phyloP scores from a whole-genome alignment of 2,329 filamentous ascomycete species.

The Geosmithia morbida region DNA sequence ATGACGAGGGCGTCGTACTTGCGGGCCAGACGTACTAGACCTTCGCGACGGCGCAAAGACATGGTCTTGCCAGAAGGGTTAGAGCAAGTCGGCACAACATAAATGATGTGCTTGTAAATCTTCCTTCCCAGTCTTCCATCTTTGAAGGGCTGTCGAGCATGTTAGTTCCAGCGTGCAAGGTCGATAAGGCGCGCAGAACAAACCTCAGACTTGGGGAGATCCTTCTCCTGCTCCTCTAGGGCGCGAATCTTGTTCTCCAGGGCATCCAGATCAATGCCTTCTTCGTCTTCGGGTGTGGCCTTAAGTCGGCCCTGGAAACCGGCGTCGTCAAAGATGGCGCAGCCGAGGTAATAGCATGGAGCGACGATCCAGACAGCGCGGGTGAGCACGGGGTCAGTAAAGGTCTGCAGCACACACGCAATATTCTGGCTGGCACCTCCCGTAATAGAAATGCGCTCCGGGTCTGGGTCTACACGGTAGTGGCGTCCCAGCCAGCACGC shows the following conservation, averaged over 20 bases:
- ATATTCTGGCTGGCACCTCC: conserved; percentile 78
- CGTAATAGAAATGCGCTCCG: conserved; percentile 60
- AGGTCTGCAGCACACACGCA: conserved; percentile 63
- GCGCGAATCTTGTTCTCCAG: conserved; percentile 14
- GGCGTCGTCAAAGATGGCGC: conserved; percentile 71
- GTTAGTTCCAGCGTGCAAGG: background rate
- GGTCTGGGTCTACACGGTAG: conserved; percentile 31
- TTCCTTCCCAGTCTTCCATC: conserved; percentile 34
- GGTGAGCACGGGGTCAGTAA: conserved; percentile 65
- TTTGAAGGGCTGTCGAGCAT: background rate
- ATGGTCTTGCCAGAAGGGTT: conserved; percentile 83
- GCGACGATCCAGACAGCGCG: conserved; percentile 65
- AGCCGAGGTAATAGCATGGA: conserved; percentile 74
- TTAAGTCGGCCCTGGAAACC: conserved; percentile 54
- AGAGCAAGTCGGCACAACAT: conserved; percentile 74
- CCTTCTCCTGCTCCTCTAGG: conserved; percentile 12
- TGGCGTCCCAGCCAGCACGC: conserved; percentile 55
- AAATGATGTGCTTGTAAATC: conserved; percentile 77
- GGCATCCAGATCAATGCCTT: conserved; percentile 57
- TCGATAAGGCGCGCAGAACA: background rate
- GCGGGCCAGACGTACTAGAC: conserved; percentile 63
- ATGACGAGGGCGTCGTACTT: conserved; percentile 71
- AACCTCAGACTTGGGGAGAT: background rate
- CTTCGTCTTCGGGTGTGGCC: conserved; percentile 61
- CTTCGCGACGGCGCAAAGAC: conserved; percentile 49